Evolutionary conservation across 192 early-diverging fungal species (phyloP), one percentile per base, ranked within the genome.

Genomic region (Pilaira anomala): DNA sequence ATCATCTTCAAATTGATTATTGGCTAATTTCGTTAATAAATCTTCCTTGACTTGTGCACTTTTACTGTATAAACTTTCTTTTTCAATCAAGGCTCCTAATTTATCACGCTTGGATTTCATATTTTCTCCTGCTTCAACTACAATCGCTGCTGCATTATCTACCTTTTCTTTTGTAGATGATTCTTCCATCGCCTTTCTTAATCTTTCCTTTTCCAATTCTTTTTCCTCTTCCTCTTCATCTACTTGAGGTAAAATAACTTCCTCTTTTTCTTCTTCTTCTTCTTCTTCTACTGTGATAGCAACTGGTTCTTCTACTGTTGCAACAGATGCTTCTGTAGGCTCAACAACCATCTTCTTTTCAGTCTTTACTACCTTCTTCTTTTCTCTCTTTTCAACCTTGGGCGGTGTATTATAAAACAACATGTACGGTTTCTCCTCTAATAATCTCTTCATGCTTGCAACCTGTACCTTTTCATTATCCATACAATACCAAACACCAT

Each of bases 401-500:
- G 19, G 40, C 33, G 50, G 30, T 36, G 33, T 41, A 19, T 48
- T 77, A 62, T 76, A 71, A 62, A 95, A 95, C 13, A 95, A 76
- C 74, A 95, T 80, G 59, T 93, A 93, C 0, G 91, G 91, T 9
- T 86, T 75, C 68, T 91, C 85, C 11, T 68, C 67, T 11, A 92
- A 76, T 0, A 95, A 87, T 7, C 85, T 85, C 36, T 78, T 75
- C 28, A 84, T 68, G 60, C 85, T 88, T 45, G 91, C 89, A 63
- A 88, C 85, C 21, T 78, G 75, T 6, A 95, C 91, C 13, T 48
- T 44, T 7, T 80, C 81, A 69, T 92, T 90, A 66, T 93, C 84
- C 80, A 91, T 87, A 39, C 85, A 81, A 57, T 89, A 90, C 91
- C 91, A 95, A 7, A 81, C 75, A 11, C 90, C 91, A 28, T 86